A percentile compares a stretch with the other conserved stretches of the same genome.
Conservation (phyloP, 495 filamentous ascomycete species). For the Halenospora varia region DNA sequence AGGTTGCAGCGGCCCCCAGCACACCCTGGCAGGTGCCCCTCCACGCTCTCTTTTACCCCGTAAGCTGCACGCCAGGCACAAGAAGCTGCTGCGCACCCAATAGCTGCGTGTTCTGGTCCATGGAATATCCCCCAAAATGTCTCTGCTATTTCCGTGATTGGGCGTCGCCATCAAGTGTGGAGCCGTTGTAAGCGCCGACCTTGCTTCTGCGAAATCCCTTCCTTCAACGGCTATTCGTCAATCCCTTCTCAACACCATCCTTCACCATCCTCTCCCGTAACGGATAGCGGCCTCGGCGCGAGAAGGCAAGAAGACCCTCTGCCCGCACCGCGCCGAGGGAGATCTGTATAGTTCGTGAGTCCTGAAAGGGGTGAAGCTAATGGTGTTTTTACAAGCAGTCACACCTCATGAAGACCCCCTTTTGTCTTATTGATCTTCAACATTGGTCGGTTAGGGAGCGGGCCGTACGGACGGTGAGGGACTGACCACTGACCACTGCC, state of each 20-base stretch:
- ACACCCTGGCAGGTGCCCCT: not conserved
- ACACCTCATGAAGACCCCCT: constrained; percentile 5
- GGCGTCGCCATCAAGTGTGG: not conserved
- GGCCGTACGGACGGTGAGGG: constrained; percentile 3
- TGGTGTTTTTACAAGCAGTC: not conserved
- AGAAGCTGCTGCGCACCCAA: not conserved
- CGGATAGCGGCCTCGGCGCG: not conserved
- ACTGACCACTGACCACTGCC: too few relatives aligned
- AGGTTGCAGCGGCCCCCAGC: not conserved
- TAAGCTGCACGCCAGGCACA: constrained; percentile 4
- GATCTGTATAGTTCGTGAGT: not conserved
- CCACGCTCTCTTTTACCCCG: not conserved
- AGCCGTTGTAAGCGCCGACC: constrained; percentile 15
- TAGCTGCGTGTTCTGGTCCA: not conserved
- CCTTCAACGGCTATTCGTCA: constrained; percentile 10
- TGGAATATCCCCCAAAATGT: not conserved
- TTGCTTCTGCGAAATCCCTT: not conserved
- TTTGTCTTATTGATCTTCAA: not conserved
- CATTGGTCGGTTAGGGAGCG: constrained; percentile 15
- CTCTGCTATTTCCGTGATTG: constrained; percentile 7
- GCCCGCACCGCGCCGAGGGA: not conserved
- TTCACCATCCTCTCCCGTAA: not conserved
- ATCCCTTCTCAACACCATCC: constrained; percentile 4
- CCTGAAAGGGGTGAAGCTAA: constrained; percentile 4
- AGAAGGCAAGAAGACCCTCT: not conserved